Conservation (phyloP, 495 filamentous ascomycete genomes). For the Bacidia gigantensis region DNA sequence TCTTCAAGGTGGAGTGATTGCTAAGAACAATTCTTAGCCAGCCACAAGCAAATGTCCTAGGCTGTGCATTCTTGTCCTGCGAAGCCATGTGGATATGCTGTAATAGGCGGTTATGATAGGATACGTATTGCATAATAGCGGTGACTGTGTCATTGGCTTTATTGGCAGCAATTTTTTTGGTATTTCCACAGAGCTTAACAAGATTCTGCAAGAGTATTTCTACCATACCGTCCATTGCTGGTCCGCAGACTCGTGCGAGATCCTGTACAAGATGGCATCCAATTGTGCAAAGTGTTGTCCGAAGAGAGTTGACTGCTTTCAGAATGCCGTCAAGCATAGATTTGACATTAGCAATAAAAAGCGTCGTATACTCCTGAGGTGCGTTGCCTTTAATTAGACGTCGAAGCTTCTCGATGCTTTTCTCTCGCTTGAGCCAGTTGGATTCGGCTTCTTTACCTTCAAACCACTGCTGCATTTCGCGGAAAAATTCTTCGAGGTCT, state of each 20-base stretch:
- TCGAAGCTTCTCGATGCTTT: conserved; percentile 59
- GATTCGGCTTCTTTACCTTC: conserved; percentile 82
- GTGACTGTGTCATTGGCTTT: conserved; percentile 65
- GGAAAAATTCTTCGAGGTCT: conserved; percentile 73
- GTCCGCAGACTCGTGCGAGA: conserved; percentile 57
- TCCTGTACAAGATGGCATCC: conserved; percentile 80
- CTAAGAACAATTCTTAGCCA: conserved; percentile 76
- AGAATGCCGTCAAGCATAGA: conserved; percentile 74
- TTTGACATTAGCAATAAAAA: conserved; percentile 57
- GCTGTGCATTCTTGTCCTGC: conserved; percentile 83
- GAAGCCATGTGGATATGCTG: conserved; percentile 68
- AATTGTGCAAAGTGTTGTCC: conserved; percentile 78
- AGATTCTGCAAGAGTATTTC: conserved; percentile 82
- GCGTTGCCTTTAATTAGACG: conserved; percentile 74
- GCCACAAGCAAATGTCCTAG: conserved; percentile 59
- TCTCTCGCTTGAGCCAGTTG: conserved; percentile 81
- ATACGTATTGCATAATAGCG: conserved; percentile 58
- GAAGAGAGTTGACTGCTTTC: conserved; percentile 70
- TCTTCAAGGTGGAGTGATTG: conserved; percentile 66
- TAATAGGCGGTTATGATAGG: conserved; percentile 64
- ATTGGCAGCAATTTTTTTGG: conserved; percentile 80
- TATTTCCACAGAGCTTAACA: conserved; percentile 71
- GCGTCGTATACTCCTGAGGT: conserved; percentile 55
- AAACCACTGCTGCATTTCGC: conserved; percentile 65
- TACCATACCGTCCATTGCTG: conserved; percentile 74